Conservation (phyloP, 495 filamentous ascomycete species). For the Penicillium daleae region DNA sequence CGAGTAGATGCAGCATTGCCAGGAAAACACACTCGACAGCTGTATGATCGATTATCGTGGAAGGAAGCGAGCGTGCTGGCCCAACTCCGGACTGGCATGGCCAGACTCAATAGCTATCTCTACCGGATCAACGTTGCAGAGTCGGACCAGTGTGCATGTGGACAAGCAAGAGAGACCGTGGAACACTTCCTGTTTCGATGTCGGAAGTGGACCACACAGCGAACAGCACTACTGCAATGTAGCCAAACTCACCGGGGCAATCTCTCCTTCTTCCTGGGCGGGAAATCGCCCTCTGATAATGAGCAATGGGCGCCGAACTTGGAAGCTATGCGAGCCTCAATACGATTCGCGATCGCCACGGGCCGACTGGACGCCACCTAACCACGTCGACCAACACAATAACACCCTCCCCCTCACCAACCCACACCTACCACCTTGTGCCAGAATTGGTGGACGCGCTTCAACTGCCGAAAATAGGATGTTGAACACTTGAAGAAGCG, state of each 20-base stretch:
- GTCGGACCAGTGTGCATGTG: slow-evolving; percentile 30
- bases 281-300: slow-evolving; percentile 3
- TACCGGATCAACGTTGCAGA: slow-evolving; percentile 30
- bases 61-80: slow-evolving; percentile 37
- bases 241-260: too few relatives aligned
- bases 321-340: background rate
- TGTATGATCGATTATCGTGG: slow-evolving; percentile 32
- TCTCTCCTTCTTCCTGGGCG: background rate
- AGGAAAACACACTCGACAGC: slow-evolving; percentile 23
- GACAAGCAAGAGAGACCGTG: slow-evolving; percentile 14
- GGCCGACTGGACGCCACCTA: slow-evolving; percentile 9
- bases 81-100: slow-evolving; percentile 36
- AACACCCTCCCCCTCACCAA: background rate
- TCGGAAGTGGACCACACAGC: too few relatives aligned
- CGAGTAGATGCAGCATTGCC: slow-evolving; percentile 34
- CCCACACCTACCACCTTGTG: slow-evolving; percentile 6
- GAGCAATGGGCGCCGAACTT: slow-evolving; percentile 6
- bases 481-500: slow-evolving; percentile 8
- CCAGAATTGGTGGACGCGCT: background rate
- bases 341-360: slow-evolving; percentile 8
- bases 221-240: too few relatives aligned
- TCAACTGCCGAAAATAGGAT: slow-evolving; percentile 10
- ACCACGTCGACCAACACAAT: slow-evolving; percentile 8
- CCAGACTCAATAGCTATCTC: slow-evolving; percentile 40
- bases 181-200: too few relatives aligned